Evolutionary conservation across 2,329 filamentous ascomycete genomes (phyloP).

Genomic region (Saccharata proteae): DNA sequence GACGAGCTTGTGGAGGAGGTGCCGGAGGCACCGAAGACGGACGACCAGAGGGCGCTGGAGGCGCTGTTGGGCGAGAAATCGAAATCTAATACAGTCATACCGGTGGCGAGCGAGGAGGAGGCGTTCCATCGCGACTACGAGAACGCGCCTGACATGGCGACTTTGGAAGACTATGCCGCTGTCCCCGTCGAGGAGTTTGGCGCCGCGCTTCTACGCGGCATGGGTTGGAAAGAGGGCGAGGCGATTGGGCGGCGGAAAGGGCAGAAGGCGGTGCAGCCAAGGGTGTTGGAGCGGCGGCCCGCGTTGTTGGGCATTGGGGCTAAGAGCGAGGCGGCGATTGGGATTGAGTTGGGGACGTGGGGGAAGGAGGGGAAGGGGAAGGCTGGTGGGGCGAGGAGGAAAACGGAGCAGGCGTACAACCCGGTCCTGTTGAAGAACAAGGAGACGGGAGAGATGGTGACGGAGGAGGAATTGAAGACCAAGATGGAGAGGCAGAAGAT

Average conservation of each 20-base stretch:
- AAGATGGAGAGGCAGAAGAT: conserved; percentile 38
- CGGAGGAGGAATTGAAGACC: conserved; percentile 47
- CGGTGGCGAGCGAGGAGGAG: conserved; percentile 40
- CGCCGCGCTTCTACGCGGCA: conserved; percentile 75
- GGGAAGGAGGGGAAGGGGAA: conserved; percentile 49
- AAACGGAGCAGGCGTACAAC: conserved; percentile 42
- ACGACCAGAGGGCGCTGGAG: conserved; percentile 45
- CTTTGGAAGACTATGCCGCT: conserved; percentile 71
- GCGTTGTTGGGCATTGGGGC: conserved; percentile 82
- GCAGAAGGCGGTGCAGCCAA: conserved; percentile 30
- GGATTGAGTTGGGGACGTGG: conserved; percentile 68
- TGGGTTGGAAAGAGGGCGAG: conserved; percentile 79
- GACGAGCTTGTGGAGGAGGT: conserved; percentile 12
- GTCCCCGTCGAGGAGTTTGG: conserved; percentile 94
- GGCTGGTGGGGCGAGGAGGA: conserved; percentile 30
- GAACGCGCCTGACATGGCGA: conserved; percentile 61
- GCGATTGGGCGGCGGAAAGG: conserved; percentile 39
- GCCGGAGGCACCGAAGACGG: conserved; percentile 27
- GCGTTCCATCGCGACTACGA: conserved; percentile 59
- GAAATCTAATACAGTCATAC: conserved; percentile 27
- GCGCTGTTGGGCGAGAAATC: conserved; percentile 30
- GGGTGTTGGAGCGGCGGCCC: conserved; percentile 56
- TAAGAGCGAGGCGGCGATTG: conserved; percentile 55
- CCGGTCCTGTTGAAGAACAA: conserved; percentile 51
- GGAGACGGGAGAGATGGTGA: conserved; percentile 49